Conservation (phyloP, 139 green algal species). For the Raphidocelis subcapitata region DNA sequence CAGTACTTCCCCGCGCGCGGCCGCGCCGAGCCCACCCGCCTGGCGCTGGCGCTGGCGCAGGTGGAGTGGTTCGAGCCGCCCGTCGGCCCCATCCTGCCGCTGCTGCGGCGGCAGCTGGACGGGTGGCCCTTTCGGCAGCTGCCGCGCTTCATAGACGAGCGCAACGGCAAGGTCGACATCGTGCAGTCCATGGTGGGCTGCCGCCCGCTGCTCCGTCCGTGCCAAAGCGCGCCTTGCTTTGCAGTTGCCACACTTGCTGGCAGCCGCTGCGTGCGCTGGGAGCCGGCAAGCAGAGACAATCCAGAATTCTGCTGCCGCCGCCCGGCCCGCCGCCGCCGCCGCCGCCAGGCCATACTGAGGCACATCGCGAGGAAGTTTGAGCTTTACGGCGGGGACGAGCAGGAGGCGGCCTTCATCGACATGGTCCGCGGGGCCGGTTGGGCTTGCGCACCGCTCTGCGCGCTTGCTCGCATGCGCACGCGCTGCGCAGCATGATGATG, state of each 20-base stretch:
- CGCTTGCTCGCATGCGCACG: no score
- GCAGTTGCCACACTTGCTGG: background rate
- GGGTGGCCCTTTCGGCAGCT: constrained; percentile 41
- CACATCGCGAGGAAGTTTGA: constrained; percentile 42
- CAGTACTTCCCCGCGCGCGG: constrained; percentile 35
- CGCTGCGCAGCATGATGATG: no score
- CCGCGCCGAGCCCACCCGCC: constrained; percentile 35
- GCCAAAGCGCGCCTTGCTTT: background rate
- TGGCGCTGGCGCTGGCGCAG: constrained; percentile 26
- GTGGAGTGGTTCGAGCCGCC: constrained; percentile 41
- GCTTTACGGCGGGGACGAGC: constrained; percentile 36
- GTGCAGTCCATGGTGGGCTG: constrained; percentile 36
- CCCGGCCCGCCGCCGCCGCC: background rate
- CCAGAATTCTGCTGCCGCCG: no score
- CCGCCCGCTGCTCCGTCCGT: background rate
- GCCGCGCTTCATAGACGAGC: constrained; percentile 36
- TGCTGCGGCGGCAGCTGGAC: constrained; percentile 29
- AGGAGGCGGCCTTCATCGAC: constrained; percentile 32
- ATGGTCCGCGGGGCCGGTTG: constrained; percentile 26
- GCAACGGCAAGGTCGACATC: constrained; percentile 33
- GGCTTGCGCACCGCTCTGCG: no score
- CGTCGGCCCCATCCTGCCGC: background rate
- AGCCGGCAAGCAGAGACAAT: no score
- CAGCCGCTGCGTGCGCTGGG: no score
- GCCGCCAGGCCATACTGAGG: constrained; percentile 34